phyloP scores from a whole-genome alignment of 225 moss, liverwort and hornwort species.

The Lunularia cruciata region DNA sequence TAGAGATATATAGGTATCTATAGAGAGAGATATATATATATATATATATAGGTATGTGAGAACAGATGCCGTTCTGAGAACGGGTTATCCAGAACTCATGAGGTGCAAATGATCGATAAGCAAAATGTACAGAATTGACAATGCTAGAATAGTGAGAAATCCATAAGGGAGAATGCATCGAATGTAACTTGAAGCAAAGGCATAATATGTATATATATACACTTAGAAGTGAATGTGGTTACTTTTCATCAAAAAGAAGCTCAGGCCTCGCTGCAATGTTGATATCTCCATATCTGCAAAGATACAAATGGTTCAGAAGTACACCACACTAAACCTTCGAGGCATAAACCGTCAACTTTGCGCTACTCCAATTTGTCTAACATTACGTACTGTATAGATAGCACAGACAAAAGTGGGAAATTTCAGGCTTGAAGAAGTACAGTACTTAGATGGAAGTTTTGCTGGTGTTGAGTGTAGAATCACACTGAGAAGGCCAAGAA shows the following conservation, averaged over 20 bases:
- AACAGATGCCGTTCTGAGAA: no score
- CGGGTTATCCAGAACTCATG: no score
- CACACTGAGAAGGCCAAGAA: constrained; percentile 94
- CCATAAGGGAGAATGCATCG: no score
- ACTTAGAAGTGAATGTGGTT: not conserved
- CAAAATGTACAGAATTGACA: no score
- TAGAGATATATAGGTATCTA: no score
- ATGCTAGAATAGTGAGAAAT: no score
- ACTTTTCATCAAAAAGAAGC: constrained; percentile 59
- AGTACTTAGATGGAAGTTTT: constrained; percentile 80
- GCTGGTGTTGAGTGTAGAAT: constrained; percentile 88
- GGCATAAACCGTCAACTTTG: not conserved
- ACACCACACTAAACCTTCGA: not conserved
- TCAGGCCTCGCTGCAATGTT: constrained; percentile 62
- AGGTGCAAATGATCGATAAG: no score
- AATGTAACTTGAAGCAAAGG: no score
- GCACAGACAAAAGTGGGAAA: not conserved
- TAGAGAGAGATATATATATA: no score
- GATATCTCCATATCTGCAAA: constrained; percentile 65
- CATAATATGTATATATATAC: not conserved
- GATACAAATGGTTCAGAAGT: not conserved
- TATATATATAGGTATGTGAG: no score
- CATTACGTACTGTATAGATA: no score
- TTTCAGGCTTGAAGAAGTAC: constrained; percentile 10
- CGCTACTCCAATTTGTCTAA: no score